Evolutionary conservation across 768 basidiomycete species (phyloP), one percentile per base, ranked within the genome.

Genomic region (Obba rivulosa): DNA sequence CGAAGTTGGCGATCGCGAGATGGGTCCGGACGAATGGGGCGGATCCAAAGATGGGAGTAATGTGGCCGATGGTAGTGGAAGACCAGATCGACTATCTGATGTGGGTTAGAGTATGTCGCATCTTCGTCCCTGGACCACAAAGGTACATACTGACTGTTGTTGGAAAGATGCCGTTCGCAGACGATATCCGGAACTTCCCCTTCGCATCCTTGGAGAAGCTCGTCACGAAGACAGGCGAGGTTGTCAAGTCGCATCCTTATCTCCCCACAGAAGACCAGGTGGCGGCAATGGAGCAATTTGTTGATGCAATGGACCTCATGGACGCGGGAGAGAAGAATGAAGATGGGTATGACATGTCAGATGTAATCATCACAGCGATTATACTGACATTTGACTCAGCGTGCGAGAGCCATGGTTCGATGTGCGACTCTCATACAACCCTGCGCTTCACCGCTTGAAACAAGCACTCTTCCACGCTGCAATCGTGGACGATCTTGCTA

Each of bases 121-220:
- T 39, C 9, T 20, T 24, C 21, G 25, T 13, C n/a, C n/a, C n/a
- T n/a, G n/a, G n/a, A n/a, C n/a, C n/a, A n/a, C n/a, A n/a, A n/a
- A n/a, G n/a, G n/a, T n/a, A n/a, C n/a, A n/a, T 25, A 11, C 14
- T 34, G n/a, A 28, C 38, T 36, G n/a, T 25, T 46, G 24, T n/a
- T n/a, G n/a, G n/a, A n/a, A n/a, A 94, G 92, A 80, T 97, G 78
- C 95, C 95, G 0, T 97, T 96, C 60, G 92, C 92, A 2, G 95
- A 99, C 62, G 95, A 99, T 57, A 74, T 92, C 45, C 81, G 92
- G 49, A 87, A 82, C 54, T 92, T 90, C 65, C 81, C 80, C 9
- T 97, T 99, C 63, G 80, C 86, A 0, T 89, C 89, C 0, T 75
- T 98, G 24, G 79, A 83, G 38, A 73, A 73, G 9, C 75, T 95